Evolutionary conservation across 2,329 filamentous ascomycete species (phyloP), one percentile per base, ranked within the genome.

Genomic region (Trichophaea hybrida): DNA sequence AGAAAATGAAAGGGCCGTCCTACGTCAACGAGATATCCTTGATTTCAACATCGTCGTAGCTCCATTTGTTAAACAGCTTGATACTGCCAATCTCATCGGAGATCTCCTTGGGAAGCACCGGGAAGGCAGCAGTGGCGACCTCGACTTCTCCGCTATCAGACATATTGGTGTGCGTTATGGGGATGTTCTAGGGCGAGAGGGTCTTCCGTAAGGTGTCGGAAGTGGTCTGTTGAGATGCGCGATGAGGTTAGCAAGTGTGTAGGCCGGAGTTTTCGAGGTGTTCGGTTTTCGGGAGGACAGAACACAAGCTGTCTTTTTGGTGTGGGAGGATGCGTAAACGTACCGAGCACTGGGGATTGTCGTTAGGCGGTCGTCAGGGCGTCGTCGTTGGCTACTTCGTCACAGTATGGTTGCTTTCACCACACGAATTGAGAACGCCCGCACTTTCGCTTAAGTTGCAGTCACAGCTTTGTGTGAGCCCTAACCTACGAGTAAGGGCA

Each of bases 11-110:
- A 67, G 68, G 69, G 70, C 65, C 61, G 71, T 75, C 88, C 80
- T 94, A 98, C 93, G 91, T 97, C 80, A 98, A 82, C 73, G 93
- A 98, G 80, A 98, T 97, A 76, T 98, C 93, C 77, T 91, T 85
- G 78, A 98, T 93, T 83, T 98, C 93, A 74, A 98, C 91, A 84
- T 97, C 88, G 76, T 93, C 93, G 79, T 97, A 98, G 78, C 78
- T 84, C 84, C 90, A 95, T 79, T 94, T 94, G 85, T 93, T 94
- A 84, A 95, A 94, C 72, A 95, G 83, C 85, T 94, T 94, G 76
- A 93, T 81, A 78, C 81, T 85, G 77, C 89, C 90, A 78, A 93
- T 84, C 79, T 94, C 88, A 72, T 83, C 80, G 73, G 83, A 80
- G 74, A 94, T 85, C 70, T 95, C 89, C 84, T 94, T 95, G 77